Base-by-base conservation (phyloP, 768 basidiomycete species). In the Serendipita sp. region DNA sequence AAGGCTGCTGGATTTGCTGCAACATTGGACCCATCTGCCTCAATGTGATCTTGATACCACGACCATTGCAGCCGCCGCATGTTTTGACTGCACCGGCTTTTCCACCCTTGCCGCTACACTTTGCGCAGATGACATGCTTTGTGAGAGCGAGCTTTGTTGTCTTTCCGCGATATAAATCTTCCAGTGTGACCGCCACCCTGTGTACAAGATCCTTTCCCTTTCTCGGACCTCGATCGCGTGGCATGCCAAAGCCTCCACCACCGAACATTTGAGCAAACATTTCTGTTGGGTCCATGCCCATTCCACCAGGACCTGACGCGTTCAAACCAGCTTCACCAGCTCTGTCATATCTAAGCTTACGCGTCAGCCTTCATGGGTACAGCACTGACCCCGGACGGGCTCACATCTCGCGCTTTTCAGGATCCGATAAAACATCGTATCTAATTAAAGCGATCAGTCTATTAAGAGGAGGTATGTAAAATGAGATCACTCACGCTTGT, bases 21-120 rank as follows among this genome's bases (percentile, higher is more conserved):
- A 99, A 91, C 96, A 99, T 99, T 3, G 96, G 96, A 32, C 96
- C 96, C 84, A 99, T 89, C 75, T 98, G 96, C 67, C 96, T 89
- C 67, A 98, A 77, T 63, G 88, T 91, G 72, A 97, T 75, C 73
- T 86, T 89, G 78, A 94, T 77, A 70, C 96, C 96, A 68, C 91
- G 90, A 65, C 96, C 96, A 71, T 77, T 81, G 78, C 96, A 99
- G 13, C 78, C 71, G 47, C 73, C 68, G 76, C 96, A 99, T 32
- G 79, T 71, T 72, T 85, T 83, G 68, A 96, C 91, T 63, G 96
- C 89, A 65, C 95, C 96, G 16, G 96, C 94, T 76, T 98, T 98
- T 65, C 96, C 96, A 56, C 96, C 96, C 73, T 89, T 92, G 71
- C 96, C 96, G 70, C 87, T 87, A 78, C 96, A 99, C 72, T 92